phyloP scores from a whole-genome alignment of 371 early-diverging fungal genomes.

The Mortierella sp. region DNA sequence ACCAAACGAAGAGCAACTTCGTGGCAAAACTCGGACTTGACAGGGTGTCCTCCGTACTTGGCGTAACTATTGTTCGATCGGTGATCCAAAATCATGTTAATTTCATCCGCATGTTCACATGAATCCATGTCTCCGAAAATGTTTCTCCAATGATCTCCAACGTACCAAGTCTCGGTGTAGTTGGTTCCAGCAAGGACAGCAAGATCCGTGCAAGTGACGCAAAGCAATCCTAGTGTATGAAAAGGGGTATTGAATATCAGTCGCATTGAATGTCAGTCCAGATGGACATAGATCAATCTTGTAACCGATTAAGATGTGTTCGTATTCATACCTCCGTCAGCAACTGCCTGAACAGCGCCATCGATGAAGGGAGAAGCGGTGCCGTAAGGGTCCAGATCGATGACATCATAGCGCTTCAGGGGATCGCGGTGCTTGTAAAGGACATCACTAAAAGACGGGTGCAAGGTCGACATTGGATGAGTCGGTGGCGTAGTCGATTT shows the following conservation, averaged over 20 bases:
- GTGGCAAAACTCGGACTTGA: constrained; percentile 87
- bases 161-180: constrained; percentile 91
- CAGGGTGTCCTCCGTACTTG: constrained; percentile 96
- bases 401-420: constrained; percentile 80
- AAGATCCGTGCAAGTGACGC: constrained; percentile 99
- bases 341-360: constrained; percentile 94
- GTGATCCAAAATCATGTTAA: neutral
- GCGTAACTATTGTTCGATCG: constrained; percentile 71
- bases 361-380: constrained; percentile 98
- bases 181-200: constrained; percentile 96
- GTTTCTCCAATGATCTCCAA: neutral
- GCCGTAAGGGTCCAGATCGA: constrained; percentile 99
- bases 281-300: neutral
- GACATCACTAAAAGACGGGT: constrained; percentile 64
- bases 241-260: neutral
- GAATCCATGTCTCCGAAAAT: neutral
- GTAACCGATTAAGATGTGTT: neutral
- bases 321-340: constrained; percentile 84
- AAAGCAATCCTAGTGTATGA: constrained; percentile 82
- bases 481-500: constrained; percentile 3
- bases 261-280: neutral
- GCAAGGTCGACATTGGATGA: neutral
- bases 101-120: neutral
- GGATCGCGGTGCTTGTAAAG: constrained; percentile 85
- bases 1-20: constrained; percentile 95